A percentile compares a stretch with the other conserved stretches of the same genome.
Evolutionary conservation across 2,329 filamentous ascomycete species (phyloP).

Genomic region (Thielaviopsis populi): DNA sequence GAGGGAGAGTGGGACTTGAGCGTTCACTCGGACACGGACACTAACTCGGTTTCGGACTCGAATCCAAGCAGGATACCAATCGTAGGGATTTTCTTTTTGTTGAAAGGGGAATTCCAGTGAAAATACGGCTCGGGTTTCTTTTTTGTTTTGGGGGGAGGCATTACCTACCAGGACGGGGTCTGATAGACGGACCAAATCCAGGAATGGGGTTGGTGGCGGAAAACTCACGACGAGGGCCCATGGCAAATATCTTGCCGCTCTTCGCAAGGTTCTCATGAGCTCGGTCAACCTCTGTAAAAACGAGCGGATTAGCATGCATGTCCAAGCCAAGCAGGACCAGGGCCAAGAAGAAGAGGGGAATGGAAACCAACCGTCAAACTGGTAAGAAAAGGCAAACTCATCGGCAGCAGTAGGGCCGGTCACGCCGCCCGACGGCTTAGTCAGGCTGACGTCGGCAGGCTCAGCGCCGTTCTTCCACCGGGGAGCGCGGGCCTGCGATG

Average conservation of each 20-base stretch:
- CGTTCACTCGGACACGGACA: not conserved
- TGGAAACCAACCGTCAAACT: conserved; percentile 66
- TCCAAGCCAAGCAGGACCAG: not conserved
- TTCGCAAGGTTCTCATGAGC: conserved; percentile 92
- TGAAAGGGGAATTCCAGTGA: not conserved
- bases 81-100: not conserved
- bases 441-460: conserved; percentile 2
- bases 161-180: conserved; percentile 22
- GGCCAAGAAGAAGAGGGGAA: not conserved
- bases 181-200: conserved; percentile 26
- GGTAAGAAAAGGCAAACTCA: conserved; percentile 68
- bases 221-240: conserved; percentile 66
- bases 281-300: conserved; percentile 71
- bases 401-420: conserved; percentile 61
- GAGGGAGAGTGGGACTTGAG: not conserved
- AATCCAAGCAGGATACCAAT: conserved; percentile 1
- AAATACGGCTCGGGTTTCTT: not conserved
- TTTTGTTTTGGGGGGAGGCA: conserved; percentile 19
- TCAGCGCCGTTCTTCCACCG: conserved; percentile 12
- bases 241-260: conserved; percentile 81
- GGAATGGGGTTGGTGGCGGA: conserved; percentile 37
- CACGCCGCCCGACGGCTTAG: conserved; percentile 45
- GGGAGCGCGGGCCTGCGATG: conserved; percentile 27
- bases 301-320: conserved; percentile 1
- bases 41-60: not conserved